Conservation (phyloP, 164 flowering plant species). For the Dillenia suffruticosa region DNA sequence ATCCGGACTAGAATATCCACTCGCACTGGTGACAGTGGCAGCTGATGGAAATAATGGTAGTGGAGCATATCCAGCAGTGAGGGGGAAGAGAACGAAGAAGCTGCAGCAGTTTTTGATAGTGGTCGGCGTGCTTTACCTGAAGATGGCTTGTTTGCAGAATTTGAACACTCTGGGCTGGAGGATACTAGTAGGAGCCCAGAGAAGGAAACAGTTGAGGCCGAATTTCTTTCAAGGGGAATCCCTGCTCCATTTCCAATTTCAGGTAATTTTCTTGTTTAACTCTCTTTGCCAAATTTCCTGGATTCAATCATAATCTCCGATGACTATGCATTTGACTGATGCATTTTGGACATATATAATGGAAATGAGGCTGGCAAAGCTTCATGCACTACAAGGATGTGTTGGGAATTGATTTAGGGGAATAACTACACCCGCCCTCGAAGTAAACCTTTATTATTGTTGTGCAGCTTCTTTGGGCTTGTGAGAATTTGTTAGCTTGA, state of each 20-base stretch:
- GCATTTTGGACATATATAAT: neutral
- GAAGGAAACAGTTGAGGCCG: slow-evolving; percentile 15
- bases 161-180: slow-evolving; percentile 31
- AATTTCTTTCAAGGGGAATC: slow-evolving; percentile 1
- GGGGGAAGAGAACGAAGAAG: slow-evolving; percentile 18
- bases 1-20: slow-evolving; percentile 8
- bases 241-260: slow-evolving; percentile 44
- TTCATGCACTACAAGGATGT: too few relatives aligned
- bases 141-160: slow-evolving; percentile 70
- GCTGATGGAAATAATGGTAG: slow-evolving; percentile 11
- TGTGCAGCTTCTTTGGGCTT: neutral
- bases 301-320: too few relatives aligned
- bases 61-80: slow-evolving; percentile 7
- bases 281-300: too few relatives aligned
- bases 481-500: too few relatives aligned
- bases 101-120: slow-evolving; percentile 48
- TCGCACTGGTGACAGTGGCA: slow-evolving; percentile 9
- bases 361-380: neutral
- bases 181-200: slow-evolving; percentile 29
- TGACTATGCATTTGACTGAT: too few relatives aligned
- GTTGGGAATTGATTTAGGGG: too few relatives aligned
- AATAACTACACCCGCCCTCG: too few relatives aligned
- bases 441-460: neutral
- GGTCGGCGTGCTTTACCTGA: slow-evolving; percentile 58
- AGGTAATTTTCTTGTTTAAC: slow-evolving; percentile 18